These are phyloP conservation scores for Circinella minor DNA, from an alignment of 371 early-diverging fungal genomes.

Conservation along the genomic window DNA sequence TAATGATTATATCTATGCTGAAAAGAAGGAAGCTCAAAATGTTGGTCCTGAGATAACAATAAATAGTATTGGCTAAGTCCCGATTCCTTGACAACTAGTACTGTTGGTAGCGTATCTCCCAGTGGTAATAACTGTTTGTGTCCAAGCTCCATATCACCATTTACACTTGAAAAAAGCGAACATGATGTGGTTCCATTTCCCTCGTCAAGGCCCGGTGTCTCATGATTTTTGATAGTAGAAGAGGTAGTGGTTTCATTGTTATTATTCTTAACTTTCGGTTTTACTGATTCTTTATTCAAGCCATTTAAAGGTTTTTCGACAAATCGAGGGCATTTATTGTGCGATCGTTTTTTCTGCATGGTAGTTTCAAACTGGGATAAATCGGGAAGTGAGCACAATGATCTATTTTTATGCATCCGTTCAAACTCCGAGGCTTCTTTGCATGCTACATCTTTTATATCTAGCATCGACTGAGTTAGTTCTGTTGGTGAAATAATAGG, in stretches of 20 bases:
- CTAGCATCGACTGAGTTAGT: not conserved
- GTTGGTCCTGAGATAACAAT: not conserved
- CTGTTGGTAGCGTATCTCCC: not conserved
- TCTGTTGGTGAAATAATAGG: not conserved
- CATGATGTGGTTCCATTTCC: not conserved
- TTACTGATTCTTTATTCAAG: too few relatives aligned
- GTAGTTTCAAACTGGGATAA: not conserved
- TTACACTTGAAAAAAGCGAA: not conserved
- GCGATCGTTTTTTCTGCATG: too few relatives aligned
- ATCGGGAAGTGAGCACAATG: not conserved
- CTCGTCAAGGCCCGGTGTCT: not conserved
- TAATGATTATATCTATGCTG: not conserved
- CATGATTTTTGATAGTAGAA: not conserved
- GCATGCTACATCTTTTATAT: not conserved
- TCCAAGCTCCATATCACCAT: not conserved
- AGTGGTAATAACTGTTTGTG: not conserved
- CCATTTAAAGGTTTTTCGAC: too few relatives aligned
- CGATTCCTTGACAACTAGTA: not conserved
- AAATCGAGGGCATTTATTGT: not conserved
- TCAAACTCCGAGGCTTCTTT: not conserved
- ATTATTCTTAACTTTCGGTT: too few relatives aligned
- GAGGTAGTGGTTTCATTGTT: too few relatives aligned
- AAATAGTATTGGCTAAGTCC: conserved; percentile 1
- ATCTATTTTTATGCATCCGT: not conserved
- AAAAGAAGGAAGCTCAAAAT: not conserved